Base-by-base conservation (phyloP, 805 yeast species). In the Saccharomycopsis sp. region DNA sequence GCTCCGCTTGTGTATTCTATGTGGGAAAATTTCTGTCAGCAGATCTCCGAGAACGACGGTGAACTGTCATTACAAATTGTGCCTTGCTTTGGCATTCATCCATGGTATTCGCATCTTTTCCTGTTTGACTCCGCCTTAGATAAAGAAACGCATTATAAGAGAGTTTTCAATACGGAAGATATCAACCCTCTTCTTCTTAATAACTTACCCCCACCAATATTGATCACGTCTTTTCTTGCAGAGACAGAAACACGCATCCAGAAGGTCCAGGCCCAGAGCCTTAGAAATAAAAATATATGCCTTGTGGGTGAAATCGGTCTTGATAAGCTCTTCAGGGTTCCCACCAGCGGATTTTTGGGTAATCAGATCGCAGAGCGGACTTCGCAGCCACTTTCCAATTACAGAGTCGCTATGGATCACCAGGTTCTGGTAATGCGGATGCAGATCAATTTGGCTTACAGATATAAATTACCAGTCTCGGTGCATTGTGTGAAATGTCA, bases 291-390 rank as follows among this genome's bases (percentile, higher is more conserved):
- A 14, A 14, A 14, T 9, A 50, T 54, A 3, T 67, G 65, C 20
- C 79, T 88, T 12, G 75, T 93, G 8, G 99, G 99, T 0, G 99
- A 93, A 65, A 78, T 90, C n/a, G 99, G 99, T 0, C 72, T 94
- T 1, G 99, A 93, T 69, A 87, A 85, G 69, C 67, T 82, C 34
- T 88, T 89, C 66, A 70, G 88, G 42, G 69, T 92, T 2, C 96
- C 96, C 1, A 65, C 69, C 57, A 73, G 72, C 58, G 90, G 91
- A 1, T 83, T 69, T 66, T 73, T 73, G 58, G 85, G 85, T 1
- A 72, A 74, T 59, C 59, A 66, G 5, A 59, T 47, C 9, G 29
- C 54, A 25, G 58, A 50, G 47, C 2, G 59, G 50, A 15, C 56
- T 55, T 15, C 58, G 38, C 63, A 61, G 1, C 62, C 61, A 49